These are phyloP conservation scores for Epichloe gansuensis DNA, from an alignment of 2,329 filamentous ascomycete genomes.

Conservation along the genomic window DNA sequence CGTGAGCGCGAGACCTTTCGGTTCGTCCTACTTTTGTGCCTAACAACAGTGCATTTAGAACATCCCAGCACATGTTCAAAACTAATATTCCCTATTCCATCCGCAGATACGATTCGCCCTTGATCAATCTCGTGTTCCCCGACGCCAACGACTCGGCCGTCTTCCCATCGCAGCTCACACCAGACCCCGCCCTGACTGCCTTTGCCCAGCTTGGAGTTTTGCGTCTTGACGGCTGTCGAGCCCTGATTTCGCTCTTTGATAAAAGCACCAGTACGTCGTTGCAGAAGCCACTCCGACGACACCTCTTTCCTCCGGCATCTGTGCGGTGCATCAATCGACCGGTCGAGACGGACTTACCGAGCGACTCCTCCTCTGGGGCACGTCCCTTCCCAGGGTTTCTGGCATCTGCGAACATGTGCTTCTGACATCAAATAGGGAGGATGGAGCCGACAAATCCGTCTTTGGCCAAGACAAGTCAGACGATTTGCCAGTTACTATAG, in stretches of 20 bases:
- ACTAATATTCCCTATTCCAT: background rate
- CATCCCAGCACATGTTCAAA: background rate
- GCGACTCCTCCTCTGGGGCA: constrained; percentile 18
- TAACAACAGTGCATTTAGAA: background rate
- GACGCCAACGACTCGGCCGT: background rate
- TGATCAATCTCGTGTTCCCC: constrained; percentile 4
- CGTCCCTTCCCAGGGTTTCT: constrained; percentile 18
- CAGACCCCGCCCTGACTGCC: constrained; percentile 31
- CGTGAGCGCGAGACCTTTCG: constrained; percentile 6
- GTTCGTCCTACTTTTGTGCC: background rate
- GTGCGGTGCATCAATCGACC: constrained; percentile 1
- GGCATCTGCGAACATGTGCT: constrained; percentile 19
- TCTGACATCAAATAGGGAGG: background rate
- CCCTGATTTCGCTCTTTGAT: constrained; percentile 40
- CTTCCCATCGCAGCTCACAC: constrained; percentile 6
- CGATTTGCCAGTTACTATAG: constrained; percentile 20
- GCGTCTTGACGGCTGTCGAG: constrained; percentile 28
- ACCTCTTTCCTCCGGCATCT: constrained; percentile 18
- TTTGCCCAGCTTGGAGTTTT: constrained; percentile 37
- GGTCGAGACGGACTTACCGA: constrained; percentile 1
- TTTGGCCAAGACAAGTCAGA: background rate
- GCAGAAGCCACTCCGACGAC: constrained; percentile 35
- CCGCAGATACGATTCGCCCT: constrained; percentile 5
- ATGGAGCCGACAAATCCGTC: background rate
- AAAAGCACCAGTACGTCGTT: constrained; percentile 33